These are phyloP conservation scores for Cladosporium velox DNA, from an alignment of 2,329 filamentous ascomycete species.

Conservation along the genomic window DNA sequence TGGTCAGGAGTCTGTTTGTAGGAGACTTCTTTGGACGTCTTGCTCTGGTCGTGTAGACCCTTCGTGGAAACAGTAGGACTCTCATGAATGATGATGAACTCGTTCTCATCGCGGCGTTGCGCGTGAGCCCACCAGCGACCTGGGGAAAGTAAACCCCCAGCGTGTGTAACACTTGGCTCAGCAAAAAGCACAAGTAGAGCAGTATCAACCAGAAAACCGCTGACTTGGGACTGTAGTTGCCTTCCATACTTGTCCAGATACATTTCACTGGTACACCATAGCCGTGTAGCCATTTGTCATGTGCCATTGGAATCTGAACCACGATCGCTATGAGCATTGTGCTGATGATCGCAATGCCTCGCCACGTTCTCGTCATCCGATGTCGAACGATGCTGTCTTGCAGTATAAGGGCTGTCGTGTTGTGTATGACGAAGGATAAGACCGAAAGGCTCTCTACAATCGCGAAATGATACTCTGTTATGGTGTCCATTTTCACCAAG, in stretches of 20 bases:
- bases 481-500: background rate
- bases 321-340: constrained; percentile 2
- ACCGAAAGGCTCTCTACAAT: constrained; percentile 18
- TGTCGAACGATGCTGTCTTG: background rate
- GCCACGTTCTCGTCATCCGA: background rate
- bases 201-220: background rate
- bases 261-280: constrained; percentile 5
- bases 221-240: background rate
- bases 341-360: background rate
- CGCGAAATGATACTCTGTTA: constrained; percentile 21
- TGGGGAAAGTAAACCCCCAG: background rate
- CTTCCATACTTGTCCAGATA: constrained; percentile 3
- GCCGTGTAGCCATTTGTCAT: background rate
- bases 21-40: too few species aligned
- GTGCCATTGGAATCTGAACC: background rate
- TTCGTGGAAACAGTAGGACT: too few species aligned
- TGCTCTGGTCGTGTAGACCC: too few species aligned
- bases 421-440: constrained; percentile 20
- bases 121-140: too few species aligned
- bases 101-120: too few species aligned
- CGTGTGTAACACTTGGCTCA: background rate
- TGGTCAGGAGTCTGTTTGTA: too few species aligned
- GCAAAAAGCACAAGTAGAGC: background rate
- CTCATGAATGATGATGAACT: too few species aligned
- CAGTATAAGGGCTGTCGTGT: constrained; percentile 6